Percentiles rank a stretch among this genome's conserved stretches.
Conservation (phyloP, 345 rosid species). For the Eutrema yunnanense region DNA sequence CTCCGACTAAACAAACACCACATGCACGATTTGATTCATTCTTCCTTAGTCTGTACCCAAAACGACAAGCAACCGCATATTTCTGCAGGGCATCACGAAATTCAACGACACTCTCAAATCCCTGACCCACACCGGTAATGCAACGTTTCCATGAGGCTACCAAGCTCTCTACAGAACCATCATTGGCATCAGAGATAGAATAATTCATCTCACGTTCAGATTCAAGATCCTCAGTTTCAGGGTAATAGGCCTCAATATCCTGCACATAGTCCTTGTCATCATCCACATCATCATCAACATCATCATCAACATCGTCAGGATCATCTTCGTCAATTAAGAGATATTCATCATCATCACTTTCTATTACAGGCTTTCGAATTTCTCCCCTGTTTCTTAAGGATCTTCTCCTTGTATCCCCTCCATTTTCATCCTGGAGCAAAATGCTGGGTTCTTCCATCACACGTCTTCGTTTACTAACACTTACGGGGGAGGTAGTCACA, state of each 20-base stretch:
- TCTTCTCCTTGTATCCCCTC: slow-evolving; percentile 35
- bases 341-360: slow-evolving; percentile 34
- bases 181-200: slow-evolving; percentile 16
- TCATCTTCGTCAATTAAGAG: slow-evolving; percentile 17
- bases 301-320: slow-evolving; percentile 6
- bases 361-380: slow-evolving; percentile 23
- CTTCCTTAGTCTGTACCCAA: slow-evolving; percentile 69
- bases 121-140: slow-evolving; percentile 89
- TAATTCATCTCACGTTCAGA: slow-evolving; percentile 7
- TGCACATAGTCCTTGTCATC: slow-evolving; percentile 17
- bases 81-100: slow-evolving; percentile 84
- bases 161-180: slow-evolving; percentile 37
- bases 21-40: slow-evolving; percentile 77
- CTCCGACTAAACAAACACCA: slow-evolving; percentile 62
- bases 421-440: slow-evolving; percentile 30
- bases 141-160: slow-evolving; percentile 75
- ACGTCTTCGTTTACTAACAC: slow-evolving; percentile 78
- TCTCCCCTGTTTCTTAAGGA: slow-evolving; percentile 28
- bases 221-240: slow-evolving; percentile 23
- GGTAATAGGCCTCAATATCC: slow-evolving; percentile 14
- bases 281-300: slow-evolving; percentile 7
- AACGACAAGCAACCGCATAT: slow-evolving; percentile 77
- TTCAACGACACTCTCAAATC: slow-evolving; percentile 62
- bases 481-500: slow-evolving; percentile 63
- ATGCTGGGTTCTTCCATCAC: slow-evolving; percentile 41